A percentile compares a stretch with the other conserved stretches of the same genome.
These are phyloP conservation scores for Colletotrichum trifolii DNA, from an alignment of 2,329 filamentous ascomycete genomes.

Conservation along the genomic window DNA sequence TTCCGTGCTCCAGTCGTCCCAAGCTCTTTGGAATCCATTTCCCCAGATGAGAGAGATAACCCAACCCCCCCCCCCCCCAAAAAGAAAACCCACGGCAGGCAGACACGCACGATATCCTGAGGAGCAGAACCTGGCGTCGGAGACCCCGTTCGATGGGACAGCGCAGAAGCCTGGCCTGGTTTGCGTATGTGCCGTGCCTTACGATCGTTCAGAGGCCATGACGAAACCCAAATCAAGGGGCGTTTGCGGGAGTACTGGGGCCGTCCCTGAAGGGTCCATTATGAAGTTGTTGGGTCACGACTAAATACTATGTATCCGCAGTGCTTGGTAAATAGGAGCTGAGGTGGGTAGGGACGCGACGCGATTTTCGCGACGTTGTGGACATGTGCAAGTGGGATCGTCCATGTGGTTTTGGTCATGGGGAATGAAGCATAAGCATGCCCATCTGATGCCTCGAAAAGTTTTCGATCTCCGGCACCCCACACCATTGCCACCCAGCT, in stretches of 20 bases:
- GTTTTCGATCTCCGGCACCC: neutral
- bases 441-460: neutral
- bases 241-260: constrained; percentile 15
- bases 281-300: constrained; percentile 8
- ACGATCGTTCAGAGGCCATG: neutral
- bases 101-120: neutral
- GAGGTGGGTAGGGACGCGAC: constrained; percentile 23
- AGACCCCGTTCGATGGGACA: constrained; percentile 5
- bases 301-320: neutral
- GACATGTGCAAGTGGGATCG: constrained; percentile 23
- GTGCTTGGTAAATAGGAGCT: neutral
- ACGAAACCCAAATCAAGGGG: neutral
- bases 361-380: constrained; percentile 23
- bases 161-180: neutral
- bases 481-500: neutral
- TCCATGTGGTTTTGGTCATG: constrained; percentile 8
- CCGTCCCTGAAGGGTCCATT: constrained; percentile 19
- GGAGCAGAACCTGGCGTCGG: constrained; percentile 4
- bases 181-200: neutral
- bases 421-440: constrained; percentile 12
- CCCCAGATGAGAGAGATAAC: too few relatives aligned
- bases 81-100: neutral
- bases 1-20: too few relatives aligned
- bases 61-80: too few relatives aligned
- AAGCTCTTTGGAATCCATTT: too few relatives aligned